Evolutionary conservation across 805 yeast genomes (phyloP), one percentile per base, ranked within the genome.

Genomic region (Lachancea kluyveri): DNA sequence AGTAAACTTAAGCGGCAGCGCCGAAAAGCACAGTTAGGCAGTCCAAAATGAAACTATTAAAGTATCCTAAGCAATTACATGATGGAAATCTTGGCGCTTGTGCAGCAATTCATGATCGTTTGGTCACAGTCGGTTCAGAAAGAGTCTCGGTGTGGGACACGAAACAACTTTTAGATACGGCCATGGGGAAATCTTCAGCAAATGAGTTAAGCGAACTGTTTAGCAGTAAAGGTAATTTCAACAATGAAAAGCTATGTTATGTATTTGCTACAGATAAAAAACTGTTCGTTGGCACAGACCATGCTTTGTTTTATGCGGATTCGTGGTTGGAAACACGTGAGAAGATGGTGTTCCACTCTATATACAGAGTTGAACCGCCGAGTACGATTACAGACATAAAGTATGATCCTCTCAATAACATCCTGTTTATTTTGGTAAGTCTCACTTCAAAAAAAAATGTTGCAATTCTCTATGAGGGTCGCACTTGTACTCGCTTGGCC

Each of bases 101-200:
- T 42, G 9, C 46, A 45, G 13, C 58, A 74, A 5, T 73, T 86
- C 1, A 69, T 81, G 2, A 61, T 81, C 13, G 88, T 88, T 18
- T 55, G 20, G 39, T 45, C 3, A 45, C 44, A n/a, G 41, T 40
- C 10, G 45, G 41, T 11, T 48, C 50, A 28, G 49, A 46, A 44
- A 48, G 50, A 41, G 33, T 44, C 21, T 26, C 28, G 9, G 48
- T 52, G 4, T 54, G 59, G 57, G 31, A 40, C 6, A 50, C 48
- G 33, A 27, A 33, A 19, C 33, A 40, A 20, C 30, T 56, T 11
- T 37, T 48, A n/a, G 47, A 50, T 28, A 50, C 59, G 4, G 59
- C 61, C 13, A 42, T 45, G 24, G 55, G 52, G 32, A 47, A 43
- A 40, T 8, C 11, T 11, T 14, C 26, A 13, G 31, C 31, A 3